Conservation (phyloP, 225 moss, liverwort and hornwort genomes). For the Physcomitrellopsis africana region DNA sequence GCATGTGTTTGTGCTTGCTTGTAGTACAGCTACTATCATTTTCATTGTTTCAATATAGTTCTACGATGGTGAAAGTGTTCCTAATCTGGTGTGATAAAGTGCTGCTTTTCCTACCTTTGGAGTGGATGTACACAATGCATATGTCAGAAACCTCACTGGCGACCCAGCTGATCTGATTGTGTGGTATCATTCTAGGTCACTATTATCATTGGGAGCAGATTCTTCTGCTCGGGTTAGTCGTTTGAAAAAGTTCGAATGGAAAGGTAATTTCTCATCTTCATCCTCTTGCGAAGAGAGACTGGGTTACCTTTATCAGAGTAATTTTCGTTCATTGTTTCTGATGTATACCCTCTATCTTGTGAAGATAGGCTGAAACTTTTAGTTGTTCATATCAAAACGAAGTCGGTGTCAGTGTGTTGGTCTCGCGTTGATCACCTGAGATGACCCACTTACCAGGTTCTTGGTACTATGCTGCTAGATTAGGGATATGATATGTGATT, state of each 20-base stretch:
- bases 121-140: background rate
- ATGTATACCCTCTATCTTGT: background rate
- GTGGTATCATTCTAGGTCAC: slow-evolving; percentile 33
- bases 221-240: slow-evolving; percentile 48
- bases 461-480: background rate
- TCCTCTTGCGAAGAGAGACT: background rate
- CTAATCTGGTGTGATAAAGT: slow-evolving; percentile 1
- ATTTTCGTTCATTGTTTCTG: background rate
- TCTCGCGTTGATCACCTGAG: background rate
- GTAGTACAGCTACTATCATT: background rate
- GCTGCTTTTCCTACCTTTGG: background rate
- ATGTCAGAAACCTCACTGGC: background rate
- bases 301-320: background rate
- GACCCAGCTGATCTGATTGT: background rate
- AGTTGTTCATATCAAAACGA: background rate
- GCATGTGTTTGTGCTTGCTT: slow-evolving; percentile 7
- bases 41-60: background rate
- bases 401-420: background rate
- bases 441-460: background rate
- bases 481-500: background rate
- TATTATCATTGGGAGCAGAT: slow-evolving; percentile 59
- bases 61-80: background rate
- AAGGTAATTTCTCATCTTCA: slow-evolving; percentile 35
- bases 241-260: slow-evolving; percentile 56
- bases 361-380: background rate